Base-by-base conservation (phyloP, 495 filamentous ascomycete genomes). In the Neurospora discreta region DNA sequence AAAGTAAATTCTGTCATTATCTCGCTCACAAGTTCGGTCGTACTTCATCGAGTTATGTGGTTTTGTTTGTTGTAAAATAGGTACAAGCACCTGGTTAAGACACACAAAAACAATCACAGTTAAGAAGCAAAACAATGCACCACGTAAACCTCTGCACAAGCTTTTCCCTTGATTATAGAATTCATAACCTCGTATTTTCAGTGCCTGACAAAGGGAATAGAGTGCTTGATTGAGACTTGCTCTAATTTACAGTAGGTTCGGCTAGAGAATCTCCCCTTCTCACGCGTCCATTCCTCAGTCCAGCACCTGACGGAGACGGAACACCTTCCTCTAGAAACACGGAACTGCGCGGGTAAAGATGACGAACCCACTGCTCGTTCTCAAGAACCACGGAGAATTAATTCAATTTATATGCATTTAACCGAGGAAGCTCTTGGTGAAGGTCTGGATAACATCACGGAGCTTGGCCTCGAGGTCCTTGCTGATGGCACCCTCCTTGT, bases 401-500 rank as follows among this genome's bases (percentile, higher is more conserved):
- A 76, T 79, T 80, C 70, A 71, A 76, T 79, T 76, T 79, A 78
- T 77, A 74, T 74, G 69, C 67, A 77, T 77, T 84, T 86, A 84
- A 76, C 80, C 76, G 74, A 84, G 76, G 88, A 97, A 97, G 88
- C 89, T 92, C 91, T 97, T 97, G 86, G 92, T 96, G 90, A 99
- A 99, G 82, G 71, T 86, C 73, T 72, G 70, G 77, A 93, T 89
- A 77, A 91, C 86, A 72, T 97, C 90, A 88, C 89, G 93, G 81
- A 99, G 86, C 85, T 90, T 90, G 75, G 83, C 87, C 89, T 99
- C 95, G 69, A 95, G 86, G 42, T 97, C 96, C 89, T 98, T 97
- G 90, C 91, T 94, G 79, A 99, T 82, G 80, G 93, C 88, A 83
- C 95, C 95, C 88, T 99, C 94, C 88, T 94, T 94, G 79, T 96